Evolutionary conservation across 441 rosid genomes (phyloP).

Genomic region (Erodium trifolium): DNA sequence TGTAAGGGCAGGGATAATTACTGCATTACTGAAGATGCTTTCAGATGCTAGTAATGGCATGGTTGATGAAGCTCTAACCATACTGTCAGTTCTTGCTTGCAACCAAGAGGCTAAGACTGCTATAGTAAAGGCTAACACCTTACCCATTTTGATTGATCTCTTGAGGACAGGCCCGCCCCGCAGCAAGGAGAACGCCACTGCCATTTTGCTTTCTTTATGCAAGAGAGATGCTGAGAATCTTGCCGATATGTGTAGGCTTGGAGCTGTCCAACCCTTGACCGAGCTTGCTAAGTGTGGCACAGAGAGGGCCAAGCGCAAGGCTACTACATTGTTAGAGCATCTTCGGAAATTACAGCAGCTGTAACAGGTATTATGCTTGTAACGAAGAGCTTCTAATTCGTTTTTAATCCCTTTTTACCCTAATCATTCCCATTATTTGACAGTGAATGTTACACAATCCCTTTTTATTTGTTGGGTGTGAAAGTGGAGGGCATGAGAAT

Average conservation of each 20-base stretch:
- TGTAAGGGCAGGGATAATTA: slow-evolving; percentile 63
- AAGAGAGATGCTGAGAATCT: slow-evolving; percentile 73
- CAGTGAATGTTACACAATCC: slow-evolving; percentile 21
- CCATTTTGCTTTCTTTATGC: slow-evolving; percentile 66
- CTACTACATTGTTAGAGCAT: slow-evolving; percentile 60
- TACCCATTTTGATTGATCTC: slow-evolving; percentile 55
- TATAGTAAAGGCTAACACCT: slow-evolving; percentile 51
- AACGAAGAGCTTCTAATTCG: slow-evolving; percentile 7
- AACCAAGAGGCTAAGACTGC: slow-evolving; percentile 70
- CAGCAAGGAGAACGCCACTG: slow-evolving; percentile 67
- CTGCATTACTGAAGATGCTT: slow-evolving; percentile 57
- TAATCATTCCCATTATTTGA: slow-evolving; percentile 27
- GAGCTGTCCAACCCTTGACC: slow-evolving; percentile 61
- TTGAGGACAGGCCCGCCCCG: slow-evolving; percentile 53
- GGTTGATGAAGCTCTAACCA: slow-evolving; percentile 73
- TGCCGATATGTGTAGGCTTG: slow-evolving; percentile 49
- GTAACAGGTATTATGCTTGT: slow-evolving; percentile 16
- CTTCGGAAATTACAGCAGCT: slow-evolving; percentile 39
- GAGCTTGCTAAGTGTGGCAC: slow-evolving; percentile 66
- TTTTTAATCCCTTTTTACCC: slow-evolving; percentile 13
- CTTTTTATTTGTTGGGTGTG: slow-evolving; percentile 13
- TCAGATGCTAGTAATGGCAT: slow-evolving; percentile 46
- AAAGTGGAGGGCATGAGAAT: slow-evolving; percentile 26
- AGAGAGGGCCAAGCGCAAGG: slow-evolving; percentile 77
- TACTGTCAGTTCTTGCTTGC: slow-evolving; percentile 63